These are phyloP conservation scores for Plectosphaerella sp. DNA, from an alignment of 2,329 filamentous ascomycete species.

Conservation along the genomic window DNA sequence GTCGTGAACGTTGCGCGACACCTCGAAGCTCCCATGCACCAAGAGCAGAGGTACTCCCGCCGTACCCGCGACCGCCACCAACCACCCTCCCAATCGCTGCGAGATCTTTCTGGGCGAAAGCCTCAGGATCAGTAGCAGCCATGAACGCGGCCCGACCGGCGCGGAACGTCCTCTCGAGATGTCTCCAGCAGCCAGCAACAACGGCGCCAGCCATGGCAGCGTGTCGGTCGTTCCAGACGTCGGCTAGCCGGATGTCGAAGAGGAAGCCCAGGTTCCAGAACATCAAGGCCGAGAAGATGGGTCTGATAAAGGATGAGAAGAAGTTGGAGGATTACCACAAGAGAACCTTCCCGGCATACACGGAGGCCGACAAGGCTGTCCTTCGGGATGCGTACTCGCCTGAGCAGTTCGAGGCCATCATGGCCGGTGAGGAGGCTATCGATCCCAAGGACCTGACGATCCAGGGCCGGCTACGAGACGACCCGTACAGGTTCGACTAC, in stretches of 20 bases:
- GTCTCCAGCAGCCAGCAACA: conserved; percentile 31
- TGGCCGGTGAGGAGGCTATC: conserved; percentile 75
- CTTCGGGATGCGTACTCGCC: conserved; percentile 69
- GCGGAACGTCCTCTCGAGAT: conserved; percentile 48
- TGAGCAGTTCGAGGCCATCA: conserved; percentile 75
- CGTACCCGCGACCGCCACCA: conserved; percentile 6
- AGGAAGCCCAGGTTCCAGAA: conserved; percentile 49
- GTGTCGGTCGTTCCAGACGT: conserved; percentile 48
- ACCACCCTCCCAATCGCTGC: conserved; percentile 6
- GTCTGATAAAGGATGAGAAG: conserved; percentile 35
- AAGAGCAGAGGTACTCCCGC: not conserved
- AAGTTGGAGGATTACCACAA: conserved; percentile 39
- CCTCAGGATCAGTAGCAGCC: conserved; percentile 19
- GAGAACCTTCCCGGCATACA: conserved; percentile 59
- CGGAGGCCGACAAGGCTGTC: conserved; percentile 56
- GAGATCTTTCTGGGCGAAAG: conserved; percentile 9
- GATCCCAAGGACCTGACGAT: conserved; percentile 68
- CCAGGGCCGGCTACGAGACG: conserved; percentile 67
- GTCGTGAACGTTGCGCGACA: conserved; percentile 1
- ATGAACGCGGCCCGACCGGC: conserved; percentile 54
- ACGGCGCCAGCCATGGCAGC: conserved; percentile 17
- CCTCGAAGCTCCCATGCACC: not conserved
- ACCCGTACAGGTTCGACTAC: conserved; percentile 70
- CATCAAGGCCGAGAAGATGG: conserved; percentile 47
- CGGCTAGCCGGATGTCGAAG: conserved; percentile 34